A percentile compares a stretch with the other conserved stretches of the same genome.
phyloP scores from a whole-genome alignment of 768 basidiomycete species.

The Gelatoporia subvermispora region DNA sequence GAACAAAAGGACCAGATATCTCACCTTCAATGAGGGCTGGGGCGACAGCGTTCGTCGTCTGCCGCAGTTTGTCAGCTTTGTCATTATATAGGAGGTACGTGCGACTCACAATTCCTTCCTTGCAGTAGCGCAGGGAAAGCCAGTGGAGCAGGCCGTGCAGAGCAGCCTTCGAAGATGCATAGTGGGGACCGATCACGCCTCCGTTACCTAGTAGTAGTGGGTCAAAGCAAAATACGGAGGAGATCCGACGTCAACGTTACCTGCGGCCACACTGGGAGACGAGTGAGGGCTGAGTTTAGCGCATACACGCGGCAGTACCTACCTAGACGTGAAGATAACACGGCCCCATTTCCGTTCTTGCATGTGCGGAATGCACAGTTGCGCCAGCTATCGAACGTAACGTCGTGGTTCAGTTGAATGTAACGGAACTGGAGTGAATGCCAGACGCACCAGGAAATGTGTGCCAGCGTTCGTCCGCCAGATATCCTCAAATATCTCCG shows the following conservation, averaged over 20 bases:
- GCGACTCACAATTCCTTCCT: slow-evolving; percentile 42
- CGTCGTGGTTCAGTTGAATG: too few species aligned
- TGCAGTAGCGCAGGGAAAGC: slow-evolving; percentile 44
- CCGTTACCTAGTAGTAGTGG: slow-evolving; percentile 32
- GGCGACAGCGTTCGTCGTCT: slow-evolving; percentile 51
- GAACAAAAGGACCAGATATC: too few species aligned
- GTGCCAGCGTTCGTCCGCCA: slow-evolving; percentile 48
- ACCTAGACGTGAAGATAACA: slow-evolving; percentile 50
- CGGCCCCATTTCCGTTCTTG: slow-evolving; percentile 43
- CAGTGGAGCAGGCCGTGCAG: slow-evolving; percentile 52
- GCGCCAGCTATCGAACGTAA: slow-evolving; percentile 36
- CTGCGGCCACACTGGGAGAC: slow-evolving; percentile 40
- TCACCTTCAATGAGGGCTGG: slow-evolving; percentile 46
- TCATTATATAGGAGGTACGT: background rate
- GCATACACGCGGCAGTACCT: background rate
- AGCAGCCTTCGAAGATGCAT: slow-evolving; percentile 52
- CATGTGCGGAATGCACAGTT: slow-evolving; percentile 49
- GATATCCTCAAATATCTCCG: slow-evolving; percentile 39
- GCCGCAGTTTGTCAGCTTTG: background rate
- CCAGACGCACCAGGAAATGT: slow-evolving; percentile 40
- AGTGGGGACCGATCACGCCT: slow-evolving; percentile 52
- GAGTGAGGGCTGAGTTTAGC: too few species aligned
- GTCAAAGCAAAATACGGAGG: background rate
- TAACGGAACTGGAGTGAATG: background rate
- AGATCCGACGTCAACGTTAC: slow-evolving; percentile 15